phyloP scores from a whole-genome alignment of 805 yeast genomes.

The Debaryomyces tyrocola region DNA sequence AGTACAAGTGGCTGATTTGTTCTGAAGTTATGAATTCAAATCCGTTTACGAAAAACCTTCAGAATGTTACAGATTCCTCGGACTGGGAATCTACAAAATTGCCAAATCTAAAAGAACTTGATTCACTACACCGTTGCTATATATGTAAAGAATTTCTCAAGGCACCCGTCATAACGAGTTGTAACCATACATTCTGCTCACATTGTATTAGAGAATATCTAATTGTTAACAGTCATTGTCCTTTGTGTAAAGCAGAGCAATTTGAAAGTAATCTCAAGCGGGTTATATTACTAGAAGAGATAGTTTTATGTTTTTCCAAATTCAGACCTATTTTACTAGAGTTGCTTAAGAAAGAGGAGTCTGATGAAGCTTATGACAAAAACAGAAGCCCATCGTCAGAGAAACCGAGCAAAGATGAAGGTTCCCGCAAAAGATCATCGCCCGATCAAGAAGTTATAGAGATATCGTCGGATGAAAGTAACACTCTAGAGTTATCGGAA shows the following conservation, averaged over 20 bases:
- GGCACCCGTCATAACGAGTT: constrained; percentile 80
- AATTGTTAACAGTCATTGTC: constrained; percentile 63
- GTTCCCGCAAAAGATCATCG: constrained; percentile 11
- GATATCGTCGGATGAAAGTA: constrained; percentile 12
- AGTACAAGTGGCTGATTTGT: neutral
- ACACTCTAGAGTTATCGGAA: neutral
- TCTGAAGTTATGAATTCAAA: constrained; percentile 10
- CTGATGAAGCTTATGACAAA: neutral
- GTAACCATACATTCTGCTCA: constrained; percentile 90
- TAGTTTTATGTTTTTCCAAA: constrained; percentile 51
- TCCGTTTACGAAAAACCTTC: constrained; percentile 14
- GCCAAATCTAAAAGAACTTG: constrained; percentile 61
- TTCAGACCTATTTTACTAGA: constrained; percentile 42
- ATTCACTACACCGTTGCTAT: constrained; percentile 75
- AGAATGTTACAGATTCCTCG: constrained; percentile 59
- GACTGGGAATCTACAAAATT: constrained; percentile 62
- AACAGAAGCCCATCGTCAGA: neutral
- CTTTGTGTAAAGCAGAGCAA: constrained; percentile 70
- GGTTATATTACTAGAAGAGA: constrained; percentile 70
- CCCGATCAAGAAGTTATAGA: constrained; percentile 11
- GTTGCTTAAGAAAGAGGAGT: constrained; percentile 14
- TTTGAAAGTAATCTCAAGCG: constrained; percentile 69
- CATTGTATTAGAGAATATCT: constrained; percentile 77
- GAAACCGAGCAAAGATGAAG: neutral
- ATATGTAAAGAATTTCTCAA: constrained; percentile 81